Evolutionary conservation across 129 eudicot species (phyloP).

Genomic region (Glebionis coronaria): DNA sequence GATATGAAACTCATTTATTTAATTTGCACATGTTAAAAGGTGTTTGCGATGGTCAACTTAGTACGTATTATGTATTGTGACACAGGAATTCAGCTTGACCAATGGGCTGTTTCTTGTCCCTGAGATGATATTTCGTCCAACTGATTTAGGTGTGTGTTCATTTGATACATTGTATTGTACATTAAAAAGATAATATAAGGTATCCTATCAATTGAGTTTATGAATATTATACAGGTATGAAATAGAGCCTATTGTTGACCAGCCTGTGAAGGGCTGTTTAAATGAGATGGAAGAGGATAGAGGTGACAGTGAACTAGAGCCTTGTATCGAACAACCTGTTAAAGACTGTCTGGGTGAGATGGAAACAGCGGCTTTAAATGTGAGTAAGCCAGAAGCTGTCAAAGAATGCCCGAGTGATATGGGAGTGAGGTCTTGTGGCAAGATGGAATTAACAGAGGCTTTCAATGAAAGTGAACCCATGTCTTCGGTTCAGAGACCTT

Average conservation of each 20-base stretch:
- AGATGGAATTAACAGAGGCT: constrained; percentile 21
- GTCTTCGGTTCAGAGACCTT: constrained; percentile 18
- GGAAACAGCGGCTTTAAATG: constrained; percentile 4
- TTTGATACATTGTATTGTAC: constrained; percentile 12
- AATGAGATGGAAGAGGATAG: neutral
- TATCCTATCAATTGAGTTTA: constrained; percentile 22
- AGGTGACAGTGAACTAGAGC: neutral
- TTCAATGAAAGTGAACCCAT: constrained; percentile 23
- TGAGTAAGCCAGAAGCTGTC: no score
- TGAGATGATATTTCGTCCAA: constrained; percentile 96
- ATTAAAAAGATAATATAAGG: constrained; percentile 4
- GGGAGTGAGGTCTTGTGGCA: constrained; percentile 30
- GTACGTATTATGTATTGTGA: constrained; percentile 10
- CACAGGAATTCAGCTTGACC: constrained; percentile 87
- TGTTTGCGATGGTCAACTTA: no score
- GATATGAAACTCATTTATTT: no score
- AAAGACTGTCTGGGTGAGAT: constrained; percentile 48
- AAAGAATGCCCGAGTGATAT: constrained; percentile 24
- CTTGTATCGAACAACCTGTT: constrained; percentile 3
- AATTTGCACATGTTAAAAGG: no score
- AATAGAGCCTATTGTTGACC: neutral
- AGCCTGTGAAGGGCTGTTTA: neutral
- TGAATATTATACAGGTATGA: constrained; percentile 49
- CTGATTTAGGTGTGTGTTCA: constrained; percentile 76
- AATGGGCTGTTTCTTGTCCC: constrained; percentile 99